Evolutionary conservation across 2,329 filamentous ascomycete genomes (phyloP).

Genomic region (Phyllosticta paracitricarpa): DNA sequence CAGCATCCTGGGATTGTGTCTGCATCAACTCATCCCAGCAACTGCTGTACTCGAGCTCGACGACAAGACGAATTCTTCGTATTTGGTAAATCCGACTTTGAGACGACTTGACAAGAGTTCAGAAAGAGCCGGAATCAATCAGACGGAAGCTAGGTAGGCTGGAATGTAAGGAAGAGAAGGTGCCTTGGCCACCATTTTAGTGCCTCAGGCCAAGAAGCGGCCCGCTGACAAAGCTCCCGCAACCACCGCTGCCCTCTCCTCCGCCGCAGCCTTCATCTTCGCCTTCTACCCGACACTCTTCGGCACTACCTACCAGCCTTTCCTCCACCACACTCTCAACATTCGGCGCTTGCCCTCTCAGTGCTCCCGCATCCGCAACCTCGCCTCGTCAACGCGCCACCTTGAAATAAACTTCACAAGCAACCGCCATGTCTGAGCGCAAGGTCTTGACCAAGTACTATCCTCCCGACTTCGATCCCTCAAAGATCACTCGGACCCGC

Average conservation of each 20-base stretch:
- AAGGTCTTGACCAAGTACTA: constrained; percentile 42
- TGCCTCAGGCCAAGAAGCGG: too few relatives aligned
- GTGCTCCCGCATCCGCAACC: not conserved
- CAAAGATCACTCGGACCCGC: constrained; percentile 59
- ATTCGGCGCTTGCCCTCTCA: too few relatives aligned
- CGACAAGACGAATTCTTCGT: not conserved
- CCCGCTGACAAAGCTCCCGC: not conserved
- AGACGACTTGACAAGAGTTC: not conserved
- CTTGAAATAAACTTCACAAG: constrained; percentile 5
- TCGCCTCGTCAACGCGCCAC: not conserved
- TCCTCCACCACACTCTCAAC: not conserved
- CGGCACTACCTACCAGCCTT: not conserved
- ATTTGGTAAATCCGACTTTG: not conserved
- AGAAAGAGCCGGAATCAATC: not conserved
- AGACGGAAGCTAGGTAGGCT: not conserved
- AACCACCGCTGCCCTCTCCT: not conserved
- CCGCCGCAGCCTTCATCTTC: not conserved
- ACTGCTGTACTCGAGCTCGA: not conserved
- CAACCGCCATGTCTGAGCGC: constrained; percentile 10
- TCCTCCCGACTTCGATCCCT: constrained; percentile 80
- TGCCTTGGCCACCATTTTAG: too few relatives aligned
- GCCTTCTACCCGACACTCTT: not conserved
- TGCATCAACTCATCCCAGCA: not conserved
- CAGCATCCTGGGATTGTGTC: not conserved
- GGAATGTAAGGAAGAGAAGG: too few relatives aligned